phyloP scores from a whole-genome alignment of 2,329 filamentous ascomycete species.

The Colletotrichum salicis region DNA sequence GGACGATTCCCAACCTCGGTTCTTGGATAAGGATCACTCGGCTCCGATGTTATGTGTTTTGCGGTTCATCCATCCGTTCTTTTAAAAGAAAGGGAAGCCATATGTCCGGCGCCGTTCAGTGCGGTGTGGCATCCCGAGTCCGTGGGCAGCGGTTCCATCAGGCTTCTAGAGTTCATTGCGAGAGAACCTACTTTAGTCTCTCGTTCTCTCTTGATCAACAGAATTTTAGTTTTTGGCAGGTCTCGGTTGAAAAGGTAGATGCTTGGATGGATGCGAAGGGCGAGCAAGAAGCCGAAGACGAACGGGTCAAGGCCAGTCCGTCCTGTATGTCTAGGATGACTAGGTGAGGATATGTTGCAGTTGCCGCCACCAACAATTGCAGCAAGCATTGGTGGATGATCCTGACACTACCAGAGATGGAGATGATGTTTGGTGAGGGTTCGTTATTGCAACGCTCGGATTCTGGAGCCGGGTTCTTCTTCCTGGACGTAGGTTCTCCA shows the following conservation, averaged over 20 bases:
- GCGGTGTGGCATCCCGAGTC: constrained; percentile 6
- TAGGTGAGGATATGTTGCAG: constrained; percentile 17
- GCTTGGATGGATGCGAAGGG: neutral
- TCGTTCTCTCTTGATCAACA: neutral
- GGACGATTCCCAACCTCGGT: neutral
- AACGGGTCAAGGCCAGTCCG: neutral
- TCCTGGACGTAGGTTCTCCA: neutral
- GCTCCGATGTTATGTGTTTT: constrained; percentile 4
- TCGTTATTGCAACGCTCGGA: constrained; percentile 18
- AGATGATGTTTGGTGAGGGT: neutral
- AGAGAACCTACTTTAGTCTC: constrained; percentile 17
- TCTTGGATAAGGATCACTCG: neutral
- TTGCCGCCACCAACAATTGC: constrained; percentile 29
- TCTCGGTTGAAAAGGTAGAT: constrained; percentile 17
- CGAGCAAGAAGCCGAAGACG: neutral
- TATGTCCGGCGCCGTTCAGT: constrained; percentile 20
- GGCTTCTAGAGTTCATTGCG: constrained; percentile 12
- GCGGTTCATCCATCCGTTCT: constrained; percentile 26
- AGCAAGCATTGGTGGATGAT: neutral
- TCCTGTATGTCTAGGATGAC: constrained; percentile 18
- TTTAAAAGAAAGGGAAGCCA: constrained; percentile 20
- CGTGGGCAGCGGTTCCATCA: constrained; percentile 19
- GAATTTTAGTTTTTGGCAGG: constrained; percentile 11
- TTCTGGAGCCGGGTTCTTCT: constrained; percentile 2
- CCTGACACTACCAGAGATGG: constrained; percentile 9